Evolutionary conservation across 768 basidiomycete genomes (phyloP).

Genomic region (Leccinellum luteum): DNA sequence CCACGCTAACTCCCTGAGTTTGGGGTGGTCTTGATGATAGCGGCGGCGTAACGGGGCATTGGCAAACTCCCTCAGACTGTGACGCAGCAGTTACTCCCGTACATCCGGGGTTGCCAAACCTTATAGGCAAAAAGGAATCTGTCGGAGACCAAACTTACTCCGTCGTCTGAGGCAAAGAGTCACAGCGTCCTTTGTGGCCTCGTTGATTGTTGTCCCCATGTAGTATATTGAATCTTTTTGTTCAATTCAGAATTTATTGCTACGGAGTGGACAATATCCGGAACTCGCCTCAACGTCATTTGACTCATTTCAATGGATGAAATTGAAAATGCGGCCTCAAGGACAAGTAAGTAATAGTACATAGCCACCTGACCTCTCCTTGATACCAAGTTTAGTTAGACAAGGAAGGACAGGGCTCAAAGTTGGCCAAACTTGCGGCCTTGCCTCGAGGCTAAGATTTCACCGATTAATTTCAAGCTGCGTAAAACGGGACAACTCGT

Average conservation of each 20-base stretch:
- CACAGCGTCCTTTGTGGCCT: constrained; percentile 1
- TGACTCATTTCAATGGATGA: not conserved
- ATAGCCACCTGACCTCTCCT: not conserved
- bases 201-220: constrained; percentile 5
- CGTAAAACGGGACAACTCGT: not conserved
- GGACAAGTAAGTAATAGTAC: not conserved
- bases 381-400: not conserved
- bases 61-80: not conserved
- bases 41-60: not conserved
- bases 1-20: not conserved
- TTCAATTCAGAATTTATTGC: constrained; percentile 1
- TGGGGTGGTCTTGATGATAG: not conserved
- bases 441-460: not conserved
- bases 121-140: constrained; percentile 4
- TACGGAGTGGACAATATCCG: not conserved
- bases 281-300: not conserved
- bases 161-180: not conserved
- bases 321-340: not conserved
- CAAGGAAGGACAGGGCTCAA: not conserved
- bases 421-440: not conserved
- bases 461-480: not conserved
- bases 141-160: not conserved
- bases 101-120: not conserved
- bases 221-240: not conserved
- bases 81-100: not conserved